Conservation (phyloP, 208 protist genomes). For the Trypanosoma boissoni region DNA sequence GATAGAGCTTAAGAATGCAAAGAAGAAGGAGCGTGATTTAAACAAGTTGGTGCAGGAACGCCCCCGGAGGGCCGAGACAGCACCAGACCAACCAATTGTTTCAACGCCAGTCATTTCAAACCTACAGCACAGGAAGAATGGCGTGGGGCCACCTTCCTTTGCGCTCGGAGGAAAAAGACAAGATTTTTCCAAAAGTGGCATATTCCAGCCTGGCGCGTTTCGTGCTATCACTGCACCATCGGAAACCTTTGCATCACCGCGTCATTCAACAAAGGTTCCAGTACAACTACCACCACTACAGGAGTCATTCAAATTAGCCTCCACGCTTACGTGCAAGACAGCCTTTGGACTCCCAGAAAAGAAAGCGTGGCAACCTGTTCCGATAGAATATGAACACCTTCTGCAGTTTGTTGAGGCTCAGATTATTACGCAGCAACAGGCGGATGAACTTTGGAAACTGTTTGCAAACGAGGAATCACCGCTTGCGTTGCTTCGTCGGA, state of each 20-base stretch:
- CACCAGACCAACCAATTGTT: conserved; percentile 41
- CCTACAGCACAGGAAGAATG: conserved; percentile 1
- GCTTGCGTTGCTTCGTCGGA: conserved; percentile 15
- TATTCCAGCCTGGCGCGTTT: conserved; percentile 56
- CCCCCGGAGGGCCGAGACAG: conserved; percentile 70
- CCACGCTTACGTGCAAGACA: conserved; percentile 51
- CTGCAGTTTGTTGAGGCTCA: conserved; percentile 74
- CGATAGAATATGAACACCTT: conserved; percentile 72
- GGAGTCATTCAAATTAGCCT: conserved; percentile 68
- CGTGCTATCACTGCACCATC: conserved; percentile 67
- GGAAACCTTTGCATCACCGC: conserved; percentile 10
- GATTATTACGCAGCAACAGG: conserved; percentile 73
- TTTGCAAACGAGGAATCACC: conserved; percentile 36
- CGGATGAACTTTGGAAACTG: conserved; percentile 72
- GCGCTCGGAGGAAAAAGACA: conserved; percentile 31
- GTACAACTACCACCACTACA: conserved; percentile 24
- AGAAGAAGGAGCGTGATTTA: conserved; percentile 48
- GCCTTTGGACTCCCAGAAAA: conserved; percentile 45
- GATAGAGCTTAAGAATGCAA: conserved; percentile 69
- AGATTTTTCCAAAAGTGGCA: conserved; percentile 55
- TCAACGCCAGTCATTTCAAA: conserved; percentile 12
- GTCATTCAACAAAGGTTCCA: neutral
- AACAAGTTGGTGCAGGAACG: conserved; percentile 27
- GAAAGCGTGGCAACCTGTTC: conserved; percentile 38
- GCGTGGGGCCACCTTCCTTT: conserved; percentile 1